phyloP scores from a whole-genome alignment of 129 eudicot species.

The Kitagawia praeruptora region DNA sequence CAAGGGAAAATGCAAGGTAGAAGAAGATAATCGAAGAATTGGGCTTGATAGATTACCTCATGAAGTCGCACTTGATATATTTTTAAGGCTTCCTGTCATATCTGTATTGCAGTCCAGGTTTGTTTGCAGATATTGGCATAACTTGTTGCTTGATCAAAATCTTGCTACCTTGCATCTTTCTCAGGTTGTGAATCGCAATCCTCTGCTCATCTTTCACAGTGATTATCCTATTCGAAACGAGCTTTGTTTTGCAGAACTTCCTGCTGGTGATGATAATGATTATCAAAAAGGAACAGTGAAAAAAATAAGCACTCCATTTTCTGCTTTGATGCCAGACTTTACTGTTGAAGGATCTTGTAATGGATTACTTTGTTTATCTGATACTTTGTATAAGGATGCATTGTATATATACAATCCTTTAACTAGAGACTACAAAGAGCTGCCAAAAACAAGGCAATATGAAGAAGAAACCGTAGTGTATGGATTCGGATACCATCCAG shows the following conservation, averaged over 20 bases:
- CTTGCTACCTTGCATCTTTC: slow-evolving; percentile 28
- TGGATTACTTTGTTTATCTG: slow-evolving; percentile 47
- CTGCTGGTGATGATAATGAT: not conserved
- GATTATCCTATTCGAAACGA: not conserved
- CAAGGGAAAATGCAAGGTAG: not conserved
- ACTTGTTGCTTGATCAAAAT: slow-evolving; percentile 31
- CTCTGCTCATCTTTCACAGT: slow-evolving; percentile 40
- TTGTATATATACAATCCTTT: slow-evolving; percentile 52
- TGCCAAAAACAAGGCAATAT: slow-evolving; percentile 14
- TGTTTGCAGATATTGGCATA: slow-evolving; percentile 31
- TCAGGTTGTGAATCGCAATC: slow-evolving; percentile 14
- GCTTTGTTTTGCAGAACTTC: slow-evolving; percentile 12
- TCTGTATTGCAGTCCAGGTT: slow-evolving; percentile 45
- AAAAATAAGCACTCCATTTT: slow-evolving; percentile 31
- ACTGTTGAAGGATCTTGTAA: slow-evolving; percentile 48
- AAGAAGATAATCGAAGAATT: not conserved
- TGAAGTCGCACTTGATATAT: slow-evolving; percentile 44
- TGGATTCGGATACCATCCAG: slow-evolving; percentile 26
- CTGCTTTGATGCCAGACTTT: slow-evolving; percentile 40
- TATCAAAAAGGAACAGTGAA: slow-evolving; percentile 18
- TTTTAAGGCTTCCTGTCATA: slow-evolving; percentile 41
- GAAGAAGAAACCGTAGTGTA: slow-evolving; percentile 7
- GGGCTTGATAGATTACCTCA: slow-evolving; percentile 25
- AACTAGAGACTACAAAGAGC: slow-evolving; percentile 29
- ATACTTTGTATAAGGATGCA: slow-evolving; percentile 31